phyloP scores from a whole-genome alignment of 2,329 filamentous ascomycete genomes.

The Cytospora schulzeri region DNA sequence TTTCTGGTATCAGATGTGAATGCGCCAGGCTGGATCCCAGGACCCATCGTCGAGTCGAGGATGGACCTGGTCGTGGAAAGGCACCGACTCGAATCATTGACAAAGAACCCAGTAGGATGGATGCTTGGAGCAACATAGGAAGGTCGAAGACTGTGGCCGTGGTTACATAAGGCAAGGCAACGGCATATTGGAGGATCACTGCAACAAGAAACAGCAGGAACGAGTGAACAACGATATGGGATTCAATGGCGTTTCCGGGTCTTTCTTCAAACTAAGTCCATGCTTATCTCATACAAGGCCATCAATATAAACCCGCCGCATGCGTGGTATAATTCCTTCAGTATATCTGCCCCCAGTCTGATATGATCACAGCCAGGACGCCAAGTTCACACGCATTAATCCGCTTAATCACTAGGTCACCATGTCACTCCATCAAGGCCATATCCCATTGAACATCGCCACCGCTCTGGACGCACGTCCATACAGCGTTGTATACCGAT shows the following conservation, averaged over 20 bases:
- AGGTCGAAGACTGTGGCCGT: background rate
- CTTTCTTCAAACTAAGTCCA: background rate
- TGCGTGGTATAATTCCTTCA: background rate
- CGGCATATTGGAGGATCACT: background rate
- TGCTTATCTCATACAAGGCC: background rate
- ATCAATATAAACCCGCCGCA: background rate
- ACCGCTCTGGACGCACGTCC: constrained; percentile 30
- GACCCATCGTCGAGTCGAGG: background rate
- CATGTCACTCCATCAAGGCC: constrained; percentile 24
- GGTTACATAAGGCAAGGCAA: background rate
- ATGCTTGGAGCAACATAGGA: background rate
- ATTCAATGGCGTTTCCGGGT: background rate
- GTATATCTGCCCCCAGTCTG: background rate
- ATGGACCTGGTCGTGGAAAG: background rate
- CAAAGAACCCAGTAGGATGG: background rate
- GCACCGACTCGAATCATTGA: background rate
- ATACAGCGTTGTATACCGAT: constrained; percentile 38
- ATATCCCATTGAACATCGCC: constrained; percentile 22
- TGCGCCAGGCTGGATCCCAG: background rate
- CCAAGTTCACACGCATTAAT: background rate
- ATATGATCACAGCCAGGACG: background rate
- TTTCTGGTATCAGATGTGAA: too few relatives aligned
- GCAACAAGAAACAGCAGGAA: background rate
- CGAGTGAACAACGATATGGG: background rate
- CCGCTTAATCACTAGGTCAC: background rate